Conservation (phyloP, 176 grass and related monocot species). For the Carex kokanica region DNA sequence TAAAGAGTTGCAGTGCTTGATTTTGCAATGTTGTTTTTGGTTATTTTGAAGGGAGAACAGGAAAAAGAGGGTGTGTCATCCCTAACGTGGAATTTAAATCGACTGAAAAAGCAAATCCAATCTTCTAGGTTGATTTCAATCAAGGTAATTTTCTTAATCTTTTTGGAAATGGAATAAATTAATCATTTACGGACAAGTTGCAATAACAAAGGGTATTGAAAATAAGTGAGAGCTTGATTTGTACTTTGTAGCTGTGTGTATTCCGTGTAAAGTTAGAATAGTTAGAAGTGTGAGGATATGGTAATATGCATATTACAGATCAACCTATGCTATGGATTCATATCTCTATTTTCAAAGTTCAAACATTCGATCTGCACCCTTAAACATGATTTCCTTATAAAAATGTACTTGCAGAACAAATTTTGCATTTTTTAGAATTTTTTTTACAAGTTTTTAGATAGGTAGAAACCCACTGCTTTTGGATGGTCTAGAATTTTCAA, state of each 20-base stretch:
- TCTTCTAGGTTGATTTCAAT: constrained; percentile 52
- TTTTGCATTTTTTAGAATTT: too few species aligned
- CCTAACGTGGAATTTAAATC: constrained; percentile 49
- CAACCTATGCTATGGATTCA: too few species aligned
- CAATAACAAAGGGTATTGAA: neutral
- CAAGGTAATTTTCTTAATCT: constrained; percentile 35
- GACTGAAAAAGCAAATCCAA: constrained; percentile 70
- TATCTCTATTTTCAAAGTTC: too few species aligned
- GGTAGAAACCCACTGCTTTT: too few species aligned
- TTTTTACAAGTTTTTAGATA: too few species aligned
- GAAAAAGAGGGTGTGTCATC: constrained; percentile 35
- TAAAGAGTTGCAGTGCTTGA: constrained; percentile 11
- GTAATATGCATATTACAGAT: too few species aligned
- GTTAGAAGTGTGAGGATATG: too few species aligned
- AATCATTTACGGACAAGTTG: constrained; percentile 9
- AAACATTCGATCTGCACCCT: too few species aligned
- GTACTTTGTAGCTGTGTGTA: neutral
- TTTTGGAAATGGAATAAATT: neutral
- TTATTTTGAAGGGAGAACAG: constrained; percentile 32
- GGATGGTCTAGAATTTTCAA: too few species aligned
- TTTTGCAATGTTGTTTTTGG: constrained; percentile 13
- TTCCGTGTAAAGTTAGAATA: neutral
- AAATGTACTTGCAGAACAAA: too few species aligned
- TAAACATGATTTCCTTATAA: too few species aligned
- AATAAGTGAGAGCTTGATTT: neutral